These are phyloP conservation scores for Vitis rupestris DNA, from an alignment of 164 flowering plant species.

Conservation along the genomic window DNA sequence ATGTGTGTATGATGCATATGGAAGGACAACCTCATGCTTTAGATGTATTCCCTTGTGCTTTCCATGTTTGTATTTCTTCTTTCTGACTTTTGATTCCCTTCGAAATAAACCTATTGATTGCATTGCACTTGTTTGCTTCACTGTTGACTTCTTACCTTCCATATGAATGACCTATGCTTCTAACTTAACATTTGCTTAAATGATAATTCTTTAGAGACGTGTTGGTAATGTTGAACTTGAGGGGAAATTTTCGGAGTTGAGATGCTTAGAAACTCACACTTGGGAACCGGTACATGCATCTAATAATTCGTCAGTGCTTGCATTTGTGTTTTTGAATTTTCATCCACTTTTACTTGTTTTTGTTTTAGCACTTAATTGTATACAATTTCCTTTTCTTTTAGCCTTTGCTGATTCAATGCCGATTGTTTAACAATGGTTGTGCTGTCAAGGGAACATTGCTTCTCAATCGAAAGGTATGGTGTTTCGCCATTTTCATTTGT, in stretches of 20 bases:
- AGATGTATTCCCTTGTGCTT: no score
- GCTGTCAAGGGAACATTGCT: slow-evolving; percentile 92
- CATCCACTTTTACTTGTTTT: background rate
- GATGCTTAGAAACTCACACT: slow-evolving; percentile 7
- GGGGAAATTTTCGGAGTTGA: slow-evolving; percentile 15
- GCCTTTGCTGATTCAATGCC: slow-evolving; percentile 79
- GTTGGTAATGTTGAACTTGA: slow-evolving; percentile 10
- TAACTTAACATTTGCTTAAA: no score
- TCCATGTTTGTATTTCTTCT: no score
- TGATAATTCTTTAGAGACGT: slow-evolving; percentile 10
- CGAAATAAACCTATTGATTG: no score
- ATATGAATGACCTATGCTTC: no score
- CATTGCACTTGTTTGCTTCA: no score
- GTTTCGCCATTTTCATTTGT: background rate
- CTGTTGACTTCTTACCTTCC: no score
- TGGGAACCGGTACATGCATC: slow-evolving; percentile 34
- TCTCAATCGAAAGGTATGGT: slow-evolving; percentile 60
- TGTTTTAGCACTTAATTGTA: background rate
- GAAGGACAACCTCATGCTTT: no score
- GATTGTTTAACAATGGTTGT: slow-evolving; percentile 64
- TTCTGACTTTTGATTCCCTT: no score
- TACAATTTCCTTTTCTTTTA: slow-evolving; percentile 21
- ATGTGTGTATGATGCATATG: no score
- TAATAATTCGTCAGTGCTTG: background rate
- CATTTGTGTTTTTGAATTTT: background rate